Percentiles rank a stretch among this genome's conserved stretches.
phyloP scores from a whole-genome alignment of 2,329 filamentous ascomycete genomes.

The Sphaerostilbella broomeana region DNA sequence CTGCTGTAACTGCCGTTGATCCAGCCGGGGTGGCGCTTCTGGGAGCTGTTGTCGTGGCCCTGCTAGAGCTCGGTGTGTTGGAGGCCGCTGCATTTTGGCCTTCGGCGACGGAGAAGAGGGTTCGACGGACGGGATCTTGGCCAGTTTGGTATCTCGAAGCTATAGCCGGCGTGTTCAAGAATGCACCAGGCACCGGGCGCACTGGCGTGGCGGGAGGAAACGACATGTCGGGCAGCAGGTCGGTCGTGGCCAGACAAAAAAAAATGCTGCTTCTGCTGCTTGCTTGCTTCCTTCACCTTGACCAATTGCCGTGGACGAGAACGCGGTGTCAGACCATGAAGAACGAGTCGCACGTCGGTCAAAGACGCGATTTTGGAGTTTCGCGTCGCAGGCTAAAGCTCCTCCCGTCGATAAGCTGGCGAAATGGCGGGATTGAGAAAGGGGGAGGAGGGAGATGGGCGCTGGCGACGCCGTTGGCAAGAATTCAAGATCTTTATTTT shows the following conservation, averaged over 20 bases:
- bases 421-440: constrained; percentile 3
- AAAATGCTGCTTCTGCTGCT: constrained; percentile 4
- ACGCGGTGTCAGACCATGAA: constrained; percentile 26
- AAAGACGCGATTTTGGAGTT: constrained; percentile 8
- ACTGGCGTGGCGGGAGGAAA: constrained; percentile 57
- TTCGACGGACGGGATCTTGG: constrained; percentile 44
- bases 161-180: constrained; percentile 65
- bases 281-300: too few species aligned
- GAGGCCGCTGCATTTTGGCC: constrained; percentile 18
- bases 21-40: not conserved
- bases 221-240: constrained; percentile 40
- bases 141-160: constrained; percentile 40
- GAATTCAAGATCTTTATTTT: constrained; percentile 8
- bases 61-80: constrained; percentile 16
- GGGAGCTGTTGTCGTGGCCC: constrained; percentile 3
- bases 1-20: constrained; percentile 15
- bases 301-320: constrained; percentile 24
- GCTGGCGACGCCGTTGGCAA: constrained; percentile 9
- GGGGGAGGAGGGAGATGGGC: constrained; percentile 3
- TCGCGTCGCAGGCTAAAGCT: constrained; percentile 10
- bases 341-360: constrained; percentile 17
- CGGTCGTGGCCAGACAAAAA: constrained; percentile 12
- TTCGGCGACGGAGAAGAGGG: constrained; percentile 39
- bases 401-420: constrained; percentile 9
- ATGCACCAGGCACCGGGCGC: constrained; percentile 68